Evolutionary conservation across 495 filamentous ascomycete species (phyloP).

Genomic region (Penicillium turbatum): DNA sequence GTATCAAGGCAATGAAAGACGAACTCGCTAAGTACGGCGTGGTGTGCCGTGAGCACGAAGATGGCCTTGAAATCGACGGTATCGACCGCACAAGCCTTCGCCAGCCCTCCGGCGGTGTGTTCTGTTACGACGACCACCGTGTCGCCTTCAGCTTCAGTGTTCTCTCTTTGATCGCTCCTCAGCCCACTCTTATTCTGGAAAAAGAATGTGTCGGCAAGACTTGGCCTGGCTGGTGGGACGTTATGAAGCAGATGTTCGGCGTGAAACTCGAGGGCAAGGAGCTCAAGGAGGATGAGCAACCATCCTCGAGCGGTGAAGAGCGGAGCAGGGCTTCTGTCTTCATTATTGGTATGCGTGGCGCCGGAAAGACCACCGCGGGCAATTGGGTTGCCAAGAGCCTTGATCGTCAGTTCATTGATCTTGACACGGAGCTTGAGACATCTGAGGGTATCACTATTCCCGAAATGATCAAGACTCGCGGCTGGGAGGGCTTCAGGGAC

Average conservation of each 20-base stretch:
- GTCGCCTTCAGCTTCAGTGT: constrained; percentile 98
- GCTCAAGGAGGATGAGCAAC: constrained; percentile 41
- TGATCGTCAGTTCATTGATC: constrained; percentile 72
- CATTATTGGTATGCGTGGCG: constrained; percentile 97
- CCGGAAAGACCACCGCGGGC: constrained; percentile 92
- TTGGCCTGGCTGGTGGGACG: constrained; percentile 99
- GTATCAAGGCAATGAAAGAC: constrained; percentile 93
- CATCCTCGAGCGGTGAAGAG: constrained; percentile 25
- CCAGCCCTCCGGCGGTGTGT: constrained; percentile 63
- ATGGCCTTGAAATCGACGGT: constrained; percentile 84
- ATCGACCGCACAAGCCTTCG: constrained; percentile 56
- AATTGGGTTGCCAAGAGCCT: constrained; percentile 74
- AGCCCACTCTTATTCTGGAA: constrained; percentile 74
- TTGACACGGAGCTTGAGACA: constrained; percentile 81
- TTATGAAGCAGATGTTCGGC: constrained; percentile 67
- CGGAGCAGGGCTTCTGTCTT: constrained; percentile 63
- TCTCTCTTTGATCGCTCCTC: constrained; percentile 70
- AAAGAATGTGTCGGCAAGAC: constrained; percentile 95
- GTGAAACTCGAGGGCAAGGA: constrained; percentile 71
- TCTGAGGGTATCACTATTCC: constrained; percentile 71
- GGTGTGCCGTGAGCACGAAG: constrained; percentile 76
- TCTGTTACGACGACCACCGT: constrained; percentile 97
- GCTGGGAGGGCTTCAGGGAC: constrained; percentile 86
- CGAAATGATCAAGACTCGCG: constrained; percentile 69
- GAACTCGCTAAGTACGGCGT: constrained; percentile 96